phyloP scores from a whole-genome alignment of 202 grass and related monocot genomes.

The Cymbopogon flexuosus region DNA sequence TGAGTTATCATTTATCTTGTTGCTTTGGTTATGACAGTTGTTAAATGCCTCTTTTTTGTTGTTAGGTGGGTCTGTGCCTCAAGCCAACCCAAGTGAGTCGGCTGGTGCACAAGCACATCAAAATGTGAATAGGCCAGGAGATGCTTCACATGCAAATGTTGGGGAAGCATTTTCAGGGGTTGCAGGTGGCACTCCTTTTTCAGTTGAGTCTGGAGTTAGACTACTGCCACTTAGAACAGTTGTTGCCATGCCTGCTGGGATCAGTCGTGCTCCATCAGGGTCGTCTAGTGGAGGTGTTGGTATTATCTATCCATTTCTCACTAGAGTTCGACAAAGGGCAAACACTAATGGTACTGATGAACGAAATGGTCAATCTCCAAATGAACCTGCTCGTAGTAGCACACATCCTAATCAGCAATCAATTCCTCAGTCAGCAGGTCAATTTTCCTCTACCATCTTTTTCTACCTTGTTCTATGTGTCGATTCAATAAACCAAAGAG shows the following conservation, averaged over 20 bases:
- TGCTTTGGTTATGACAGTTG: constrained; percentile 32
- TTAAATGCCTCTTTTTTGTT: constrained; percentile 41
- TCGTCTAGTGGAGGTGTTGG: constrained; percentile 50
- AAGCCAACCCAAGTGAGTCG: constrained; percentile 47
- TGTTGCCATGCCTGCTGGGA: constrained; percentile 69
- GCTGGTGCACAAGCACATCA: constrained; percentile 56
- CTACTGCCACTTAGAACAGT: constrained; percentile 67
- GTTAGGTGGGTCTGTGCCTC: constrained; percentile 60
- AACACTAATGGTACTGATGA: constrained; percentile 40
- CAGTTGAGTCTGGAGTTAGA: constrained; percentile 74
- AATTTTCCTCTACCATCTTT: constrained; percentile 16
- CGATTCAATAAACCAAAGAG: constrained; percentile 2
- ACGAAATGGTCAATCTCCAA: constrained; percentile 38
- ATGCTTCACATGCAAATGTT: constrained; percentile 47
- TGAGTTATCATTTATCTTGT: constrained; percentile 1
- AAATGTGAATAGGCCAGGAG: constrained; percentile 39
- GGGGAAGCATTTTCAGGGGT: constrained; percentile 48
- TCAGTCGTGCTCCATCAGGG: constrained; percentile 35
- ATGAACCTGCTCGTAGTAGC: constrained; percentile 35
- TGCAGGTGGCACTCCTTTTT: constrained; percentile 42
- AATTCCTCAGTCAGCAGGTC: constrained; percentile 42
- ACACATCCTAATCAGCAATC: constrained; percentile 40
- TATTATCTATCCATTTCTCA: constrained; percentile 56
- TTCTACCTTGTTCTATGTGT: constrained; percentile 21
- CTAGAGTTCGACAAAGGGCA: constrained; percentile 58